phyloP scores from a whole-genome alignment of 1,284 basidiomycete genomes.

The Agroathelia rolfsii region DNA sequence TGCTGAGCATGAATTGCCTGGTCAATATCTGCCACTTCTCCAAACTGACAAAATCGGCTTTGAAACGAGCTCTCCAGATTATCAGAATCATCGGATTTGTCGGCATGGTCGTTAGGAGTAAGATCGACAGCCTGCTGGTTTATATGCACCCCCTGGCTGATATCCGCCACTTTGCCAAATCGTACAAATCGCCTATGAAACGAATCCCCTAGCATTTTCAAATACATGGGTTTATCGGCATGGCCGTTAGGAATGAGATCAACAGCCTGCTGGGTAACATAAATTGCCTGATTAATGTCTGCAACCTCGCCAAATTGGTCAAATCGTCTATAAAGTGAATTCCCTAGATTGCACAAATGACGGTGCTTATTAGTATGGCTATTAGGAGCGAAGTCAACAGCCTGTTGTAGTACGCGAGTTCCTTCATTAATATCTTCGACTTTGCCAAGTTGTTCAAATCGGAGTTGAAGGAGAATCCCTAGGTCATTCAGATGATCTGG shows the following conservation, averaged over 20 bases:
- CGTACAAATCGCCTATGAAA: slow-evolving; percentile 7
- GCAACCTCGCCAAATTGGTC: slow-evolving; percentile 3
- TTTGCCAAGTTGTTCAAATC: slow-evolving; percentile 9
- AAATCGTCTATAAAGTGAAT: slow-evolving; percentile 15
- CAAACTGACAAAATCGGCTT: slow-evolving; percentile 8
- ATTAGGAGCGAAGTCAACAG: slow-evolving; percentile 5
- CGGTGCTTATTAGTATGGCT: slow-evolving; percentile 1
- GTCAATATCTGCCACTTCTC: slow-evolving; percentile 8
- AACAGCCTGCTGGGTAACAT: slow-evolving; percentile 11
- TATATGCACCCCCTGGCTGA: slow-evolving; percentile 8
- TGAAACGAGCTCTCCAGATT: slow-evolving; percentile 15
- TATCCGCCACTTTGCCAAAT: slow-evolving; percentile 7
- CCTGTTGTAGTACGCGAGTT: slow-evolving; percentile 3
- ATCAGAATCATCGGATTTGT: slow-evolving; percentile 10
- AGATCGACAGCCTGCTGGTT: slow-evolving; percentile 6
- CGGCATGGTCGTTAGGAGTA: slow-evolving; percentile 6
- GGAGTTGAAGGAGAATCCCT: slow-evolving; percentile 12
- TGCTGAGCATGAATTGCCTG: slow-evolving; percentile 7
- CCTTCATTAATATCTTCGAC: slow-evolving; percentile 9
- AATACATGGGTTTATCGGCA: slow-evolving; percentile 3
- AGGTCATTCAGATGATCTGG: slow-evolving; percentile 12
- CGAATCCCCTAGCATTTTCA: slow-evolving; percentile 9
- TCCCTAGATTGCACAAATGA: slow-evolving; percentile 14
- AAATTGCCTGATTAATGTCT: slow-evolving; percentile 19
- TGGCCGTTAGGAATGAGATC: slow-evolving; percentile 8